Evolutionary conservation across 1,139 yeast species (phyloP).

Genomic region (Magnusiomyces tetraspermus): DNA sequence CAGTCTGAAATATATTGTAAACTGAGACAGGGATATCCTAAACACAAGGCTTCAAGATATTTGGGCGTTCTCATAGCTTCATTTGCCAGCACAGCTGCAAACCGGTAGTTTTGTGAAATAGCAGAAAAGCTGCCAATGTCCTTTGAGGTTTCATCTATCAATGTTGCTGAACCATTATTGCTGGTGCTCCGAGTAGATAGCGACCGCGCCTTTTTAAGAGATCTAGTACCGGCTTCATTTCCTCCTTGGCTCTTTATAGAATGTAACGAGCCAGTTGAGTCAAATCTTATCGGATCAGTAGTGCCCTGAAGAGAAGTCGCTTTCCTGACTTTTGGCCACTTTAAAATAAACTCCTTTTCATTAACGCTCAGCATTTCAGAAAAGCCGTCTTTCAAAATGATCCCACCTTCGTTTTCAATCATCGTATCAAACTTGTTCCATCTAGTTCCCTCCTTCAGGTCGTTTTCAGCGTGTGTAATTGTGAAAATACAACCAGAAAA

Average conservation of each 20-base stretch:
- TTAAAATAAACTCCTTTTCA: constrained; percentile 11
- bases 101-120: constrained; percentile 21
- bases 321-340: neutral
- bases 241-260: neutral
- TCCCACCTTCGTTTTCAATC: constrained; percentile 47
- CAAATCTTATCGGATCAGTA: neutral
- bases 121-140: neutral
- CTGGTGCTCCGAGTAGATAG: neutral
- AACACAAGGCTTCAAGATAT: constrained; percentile 72
- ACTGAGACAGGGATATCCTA: constrained; percentile 83
- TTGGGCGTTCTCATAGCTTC: constrained; percentile 57
- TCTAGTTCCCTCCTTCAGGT: constrained; percentile 16
- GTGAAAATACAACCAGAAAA: constrained; percentile 38
- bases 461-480: constrained; percentile 25
- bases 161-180: neutral
- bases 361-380: constrained; percentile 26
- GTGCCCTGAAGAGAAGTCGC: neutral
- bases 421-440: constrained; percentile 32
- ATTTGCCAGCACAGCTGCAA: constrained; percentile 60
- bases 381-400: constrained; percentile 42
- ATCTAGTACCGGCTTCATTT: neutral
- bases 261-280: neutral
- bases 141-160: neutral
- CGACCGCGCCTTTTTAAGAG: neutral
- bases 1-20: constrained; percentile 52